A percentile compares a stretch with the other conserved stretches of the same genome.
These are phyloP conservation scores for Curvularia spicifera DNA, from an alignment of 2,329 filamentous ascomycete species.

Conservation along the genomic window DNA sequence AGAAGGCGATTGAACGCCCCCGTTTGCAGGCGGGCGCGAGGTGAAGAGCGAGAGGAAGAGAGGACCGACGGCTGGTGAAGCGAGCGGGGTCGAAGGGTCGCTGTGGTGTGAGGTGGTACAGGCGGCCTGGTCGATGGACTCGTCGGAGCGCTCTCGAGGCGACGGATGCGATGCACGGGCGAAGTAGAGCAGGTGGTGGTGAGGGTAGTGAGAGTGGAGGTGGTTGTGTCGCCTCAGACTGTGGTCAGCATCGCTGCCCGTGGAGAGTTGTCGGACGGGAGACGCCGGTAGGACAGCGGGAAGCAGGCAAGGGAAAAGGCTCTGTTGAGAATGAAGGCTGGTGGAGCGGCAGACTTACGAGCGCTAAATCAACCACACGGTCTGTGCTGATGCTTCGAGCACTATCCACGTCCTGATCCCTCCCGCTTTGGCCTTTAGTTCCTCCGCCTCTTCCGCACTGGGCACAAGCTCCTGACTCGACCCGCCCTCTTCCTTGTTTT, in stretches of 20 bases:
- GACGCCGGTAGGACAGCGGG: constrained; percentile 18
- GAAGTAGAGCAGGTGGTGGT: background rate
- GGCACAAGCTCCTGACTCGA: constrained; percentile 10
- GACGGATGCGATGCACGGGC: background rate
- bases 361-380: constrained; percentile 6
- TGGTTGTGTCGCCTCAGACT: constrained; percentile 23
- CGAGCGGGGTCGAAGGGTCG: constrained; percentile 9
- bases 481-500: constrained; percentile 8
- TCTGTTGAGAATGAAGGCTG: constrained; percentile 35
- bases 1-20: constrained; percentile 37
- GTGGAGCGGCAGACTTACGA: constrained; percentile 23
- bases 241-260: constrained; percentile 32
- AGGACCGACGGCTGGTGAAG: constrained; percentile 1
- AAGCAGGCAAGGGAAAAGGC: constrained; percentile 12
- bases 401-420: constrained; percentile 17
- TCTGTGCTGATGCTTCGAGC: constrained; percentile 16
- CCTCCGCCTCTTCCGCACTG: constrained; percentile 25
- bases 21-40: constrained; percentile 19
- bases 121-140: constrained; percentile 6
- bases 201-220: background rate
- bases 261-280: constrained; percentile 19
- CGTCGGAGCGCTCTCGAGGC: constrained; percentile 6
- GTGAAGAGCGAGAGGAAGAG: background rate
- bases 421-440: constrained; percentile 27
- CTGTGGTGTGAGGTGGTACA: constrained; percentile 22